Conservation (phyloP, 768 basidiomycete species). For the Panellus pusillus region DNA sequence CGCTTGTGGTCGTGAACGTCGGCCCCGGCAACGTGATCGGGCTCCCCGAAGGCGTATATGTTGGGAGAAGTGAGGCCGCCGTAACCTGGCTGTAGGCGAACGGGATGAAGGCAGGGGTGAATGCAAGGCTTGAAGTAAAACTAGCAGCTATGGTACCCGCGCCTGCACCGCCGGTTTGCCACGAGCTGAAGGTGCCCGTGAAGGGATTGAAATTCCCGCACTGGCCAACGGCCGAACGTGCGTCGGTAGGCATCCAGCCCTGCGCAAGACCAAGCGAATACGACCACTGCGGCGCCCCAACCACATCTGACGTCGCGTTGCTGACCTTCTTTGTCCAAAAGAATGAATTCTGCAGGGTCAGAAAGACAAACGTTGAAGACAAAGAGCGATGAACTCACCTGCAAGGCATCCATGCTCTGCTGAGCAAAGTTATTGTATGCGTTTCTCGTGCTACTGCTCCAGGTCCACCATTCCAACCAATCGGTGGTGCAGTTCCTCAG, state of each 20-base stretch:
- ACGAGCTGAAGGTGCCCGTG: constrained; percentile 58
- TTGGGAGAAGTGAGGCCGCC: constrained; percentile 50
- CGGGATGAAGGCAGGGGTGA: constrained; percentile 70
- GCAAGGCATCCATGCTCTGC: constrained; percentile 90
- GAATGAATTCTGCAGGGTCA: constrained; percentile 74
- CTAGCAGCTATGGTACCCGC: constrained; percentile 66
- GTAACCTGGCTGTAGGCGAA: constrained; percentile 41
- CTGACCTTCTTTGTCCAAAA: constrained; percentile 99
- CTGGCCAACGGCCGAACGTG: constrained; percentile 68
- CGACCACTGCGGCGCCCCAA: constrained; percentile 87
- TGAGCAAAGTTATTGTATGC: constrained; percentile 71
- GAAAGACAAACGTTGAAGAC: constrained; percentile 1
- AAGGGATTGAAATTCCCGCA: constrained; percentile 66
- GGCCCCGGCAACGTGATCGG: constrained; percentile 67
- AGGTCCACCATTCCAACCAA: constrained; percentile 78
- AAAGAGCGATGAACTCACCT: constrained; percentile 43
- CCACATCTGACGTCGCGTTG: constrained; percentile 69
- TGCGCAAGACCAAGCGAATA: constrained; percentile 88
- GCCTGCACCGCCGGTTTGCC: constrained; percentile 76
- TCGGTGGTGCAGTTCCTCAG: constrained; percentile 60
- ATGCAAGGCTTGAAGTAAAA: constrained; percentile 48
- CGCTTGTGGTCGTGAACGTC: constrained; percentile 49
- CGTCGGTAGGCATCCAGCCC: constrained; percentile 93
- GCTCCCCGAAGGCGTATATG: constrained; percentile 70
- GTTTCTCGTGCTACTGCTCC: constrained; percentile 58